Conservation (phyloP, 768 basidiomycete species). For the Pisolithus microcarpus region DNA sequence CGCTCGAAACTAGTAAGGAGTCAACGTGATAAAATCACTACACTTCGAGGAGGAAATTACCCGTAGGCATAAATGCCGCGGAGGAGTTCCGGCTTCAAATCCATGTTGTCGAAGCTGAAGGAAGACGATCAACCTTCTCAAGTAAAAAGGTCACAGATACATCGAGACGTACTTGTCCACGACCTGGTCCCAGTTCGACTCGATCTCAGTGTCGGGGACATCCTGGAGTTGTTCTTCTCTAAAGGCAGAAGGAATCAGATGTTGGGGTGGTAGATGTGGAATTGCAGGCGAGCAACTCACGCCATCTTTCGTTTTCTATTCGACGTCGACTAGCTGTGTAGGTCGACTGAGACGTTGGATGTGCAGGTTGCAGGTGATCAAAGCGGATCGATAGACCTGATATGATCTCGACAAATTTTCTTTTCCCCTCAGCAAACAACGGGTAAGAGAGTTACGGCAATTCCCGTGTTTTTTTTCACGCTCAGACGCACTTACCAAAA, state of each 20-base stretch:
- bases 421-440: background rate
- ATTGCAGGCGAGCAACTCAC: slow-evolving; percentile 24
- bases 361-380: slow-evolving; percentile 20
- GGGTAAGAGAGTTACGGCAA: too few species aligned
- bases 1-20: slow-evolving; percentile 74
- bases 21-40: slow-evolving; percentile 4
- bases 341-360: slow-evolving; percentile 28
- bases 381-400: slow-evolving; percentile 7
- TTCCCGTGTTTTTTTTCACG: too few species aligned
- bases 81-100: slow-evolving; percentile 90
- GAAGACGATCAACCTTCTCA: slow-evolving; percentile 14
- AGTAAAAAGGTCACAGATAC: background rate
- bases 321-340: slow-evolving; percentile 31
- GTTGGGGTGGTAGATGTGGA: background rate
- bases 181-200: slow-evolving; percentile 98
- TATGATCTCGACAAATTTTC: slow-evolving; percentile 14
- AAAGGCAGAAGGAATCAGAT: slow-evolving; percentile 4
- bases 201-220: slow-evolving; percentile 79
- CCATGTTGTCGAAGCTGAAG: slow-evolving; percentile 94
- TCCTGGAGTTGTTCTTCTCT: slow-evolving; percentile 77
- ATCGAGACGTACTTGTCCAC: slow-evolving; percentile 77
- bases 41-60: slow-evolving; percentile 31
- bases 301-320: slow-evolving; percentile 38
- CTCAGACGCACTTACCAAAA: too few species aligned
- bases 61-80: slow-evolving; percentile 98